These are phyloP conservation scores for Hydrangea macrophylla DNA, from an alignment of 148 eudicot species.

Conservation along the genomic window DNA sequence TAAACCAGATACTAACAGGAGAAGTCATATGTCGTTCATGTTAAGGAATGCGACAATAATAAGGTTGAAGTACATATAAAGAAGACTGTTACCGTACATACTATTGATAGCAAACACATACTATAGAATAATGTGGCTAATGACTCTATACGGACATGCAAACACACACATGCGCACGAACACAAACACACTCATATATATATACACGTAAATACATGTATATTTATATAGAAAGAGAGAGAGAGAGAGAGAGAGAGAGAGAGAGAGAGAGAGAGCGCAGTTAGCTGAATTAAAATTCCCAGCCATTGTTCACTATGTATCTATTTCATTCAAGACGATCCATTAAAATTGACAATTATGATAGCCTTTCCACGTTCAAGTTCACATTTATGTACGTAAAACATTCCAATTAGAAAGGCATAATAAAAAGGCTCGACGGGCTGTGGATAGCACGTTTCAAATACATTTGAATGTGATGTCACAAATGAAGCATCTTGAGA, in stretches of 20 bases:
- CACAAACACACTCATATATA: no score
- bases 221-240: no score
- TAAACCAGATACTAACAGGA: not conserved
- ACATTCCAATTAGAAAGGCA: not conserved
- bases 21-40: not conserved
- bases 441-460: not conserved
- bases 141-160: no score
- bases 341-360: not conserved
- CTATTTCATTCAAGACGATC: not conserved
- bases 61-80: not conserved
- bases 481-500: not conserved
- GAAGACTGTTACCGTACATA: not conserved
- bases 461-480: not conserved
- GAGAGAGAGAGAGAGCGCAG: no score
- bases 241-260: no score
- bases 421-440: not conserved
- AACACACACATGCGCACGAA: no score
- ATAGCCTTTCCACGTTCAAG: not conserved
- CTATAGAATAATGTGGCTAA: no score
- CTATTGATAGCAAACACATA: no score
- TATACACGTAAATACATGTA: no score
- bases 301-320: not conserved
- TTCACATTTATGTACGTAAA: not conserved
- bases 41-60: not conserved
- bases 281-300: no score